Base-by-base conservation (phyloP, 768 basidiomycete species). In the Nevesoporus exiguus region DNA sequence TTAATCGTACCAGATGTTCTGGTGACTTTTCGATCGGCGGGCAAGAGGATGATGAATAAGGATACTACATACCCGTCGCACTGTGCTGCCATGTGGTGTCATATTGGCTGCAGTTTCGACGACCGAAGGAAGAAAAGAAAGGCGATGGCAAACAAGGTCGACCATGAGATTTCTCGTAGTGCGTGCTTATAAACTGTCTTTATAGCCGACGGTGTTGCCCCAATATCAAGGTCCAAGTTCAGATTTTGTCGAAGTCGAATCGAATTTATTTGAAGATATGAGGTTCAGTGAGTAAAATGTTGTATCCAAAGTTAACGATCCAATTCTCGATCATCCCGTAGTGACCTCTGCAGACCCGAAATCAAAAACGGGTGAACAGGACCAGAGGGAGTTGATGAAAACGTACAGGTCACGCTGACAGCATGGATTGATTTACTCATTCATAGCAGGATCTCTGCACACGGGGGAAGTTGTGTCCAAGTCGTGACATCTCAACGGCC, bases 331-430 rank as follows among this genome's bases (percentile, higher is more conserved):
- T 17, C 11, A 21, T 33, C 29, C 14, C 5, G 34, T 52, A 92
- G 90, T 89, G 67, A 84, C 91, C 5, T 77, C 84, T 57, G 82
- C 87, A 4, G 86, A 91, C 66, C 86, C 88, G 0, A 86, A 83
- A 67, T 90, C 80, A 19, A 78, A 72, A 60, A 85, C 78, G 1
- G 82, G 81, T 8, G 82, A 84, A 25, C 73, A 85, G 49, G 85
- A 90, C 62, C 91, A 87, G 67, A 77, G 76, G 52, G 80, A 85
- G 7, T 67, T 96, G 19, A 77, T 79, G 68, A 89, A 78, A 73
- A 65, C 87, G 88, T 89, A 52, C 30, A 80, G 64, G 33, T 36
- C 15, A 47, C 11, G 52, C 33, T 21, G 7, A 15, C 17, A 22
- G 22, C n/a, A 25, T 25, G 43, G 30, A 9, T 22, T n/a, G 7